Evolutionary conservation across 23 red algal species (phyloP), one percentile per base, ranked within the genome.

Genomic region (Agarophyton chilense): DNA sequence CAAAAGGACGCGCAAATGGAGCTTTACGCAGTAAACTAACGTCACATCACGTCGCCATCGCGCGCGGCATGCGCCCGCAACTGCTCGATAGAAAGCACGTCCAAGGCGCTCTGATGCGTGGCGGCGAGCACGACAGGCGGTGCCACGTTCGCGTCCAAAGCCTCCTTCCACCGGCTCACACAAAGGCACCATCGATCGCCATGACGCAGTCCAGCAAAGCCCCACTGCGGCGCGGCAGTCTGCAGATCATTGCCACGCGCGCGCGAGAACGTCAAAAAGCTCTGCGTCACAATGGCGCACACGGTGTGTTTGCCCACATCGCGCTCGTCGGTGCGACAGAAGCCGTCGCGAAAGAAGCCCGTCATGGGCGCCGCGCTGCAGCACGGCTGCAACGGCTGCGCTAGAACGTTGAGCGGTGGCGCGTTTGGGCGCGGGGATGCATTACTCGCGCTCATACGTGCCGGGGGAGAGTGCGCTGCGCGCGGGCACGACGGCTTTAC

Each of bases 131-230:
- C 85, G 10, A 95, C 92, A 3, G 83, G 82, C 50, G 83, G 84
- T 10, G 92, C 92, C 38, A 89, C 84, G 33, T 74, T 76, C 1
- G 83, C 92, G 36, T 90, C 77, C 49, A 64, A 52, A 44, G 92
- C 92, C 78, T 95, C 92, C 92, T 89, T 89, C 92, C 92, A 95
- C 34, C 92, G 40, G n/a, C 61, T 77, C n/a, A 73, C 92, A 52
- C 92, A 95, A 7, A 95, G 75, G 52, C 92, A 95, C 92, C 92
- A 95, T 2, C 62, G 33, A 81, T 95, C 92, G 28, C 92, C 92
- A 21, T 86, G 72, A 19, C 52, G 43, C 8, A 95, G 65, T 6
- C 92, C 92, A 10, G 83, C 83, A 43, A 95, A 95, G 49, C 71
- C 49, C 33, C 24, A 82, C 18, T 70, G 70, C 19, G 83, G 73